Percentiles rank a stretch among this genome's conserved stretches.
Evolutionary conservation across 2,329 filamentous ascomycete genomes (phyloP).

Genomic region (Diaporthe australafricana): DNA sequence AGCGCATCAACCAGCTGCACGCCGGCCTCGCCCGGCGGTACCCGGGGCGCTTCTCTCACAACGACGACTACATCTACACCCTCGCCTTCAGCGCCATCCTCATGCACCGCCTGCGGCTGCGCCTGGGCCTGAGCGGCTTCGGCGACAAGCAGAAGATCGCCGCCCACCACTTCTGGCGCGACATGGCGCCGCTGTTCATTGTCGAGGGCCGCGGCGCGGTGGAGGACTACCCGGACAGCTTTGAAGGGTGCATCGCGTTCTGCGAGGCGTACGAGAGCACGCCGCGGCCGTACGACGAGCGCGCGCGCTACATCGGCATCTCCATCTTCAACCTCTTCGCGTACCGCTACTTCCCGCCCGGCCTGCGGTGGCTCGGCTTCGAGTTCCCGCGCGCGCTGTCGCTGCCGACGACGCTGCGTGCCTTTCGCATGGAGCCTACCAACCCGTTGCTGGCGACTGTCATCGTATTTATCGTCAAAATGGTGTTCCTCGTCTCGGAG

Average conservation of each 20-base stretch:
- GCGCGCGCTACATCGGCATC: conserved; percentile 1
- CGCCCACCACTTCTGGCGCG: conserved; percentile 10
- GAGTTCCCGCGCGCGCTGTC: background rate
- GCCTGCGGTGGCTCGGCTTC: background rate
- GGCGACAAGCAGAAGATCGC: background rate
- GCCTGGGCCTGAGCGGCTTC: background rate
- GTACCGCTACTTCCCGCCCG: background rate
- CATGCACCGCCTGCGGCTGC: conserved; percentile 15
- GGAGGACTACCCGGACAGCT: background rate
- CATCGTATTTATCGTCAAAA: background rate
- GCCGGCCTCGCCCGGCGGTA: background rate
- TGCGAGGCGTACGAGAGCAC: conserved; percentile 9
- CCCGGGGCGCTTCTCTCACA: background rate
- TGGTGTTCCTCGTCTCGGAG: background rate
- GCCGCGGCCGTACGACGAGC: conserved; percentile 3
- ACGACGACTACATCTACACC: conserved; percentile 3
- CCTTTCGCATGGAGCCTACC: conserved; percentile 1
- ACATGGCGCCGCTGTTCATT: conserved; percentile 1
- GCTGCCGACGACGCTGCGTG: conserved; percentile 10
- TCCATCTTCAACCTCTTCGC: conserved; percentile 12
- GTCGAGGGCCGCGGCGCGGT: background rate
- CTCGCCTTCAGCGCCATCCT: conserved; percentile 9
- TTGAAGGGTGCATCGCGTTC: background rate
- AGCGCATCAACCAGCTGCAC: conserved; percentile 12
- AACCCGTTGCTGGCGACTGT: background rate